Conservation (phyloP, 2,329 filamentous ascomycete genomes). For the Paracoccidioides brasiliensis region DNA sequence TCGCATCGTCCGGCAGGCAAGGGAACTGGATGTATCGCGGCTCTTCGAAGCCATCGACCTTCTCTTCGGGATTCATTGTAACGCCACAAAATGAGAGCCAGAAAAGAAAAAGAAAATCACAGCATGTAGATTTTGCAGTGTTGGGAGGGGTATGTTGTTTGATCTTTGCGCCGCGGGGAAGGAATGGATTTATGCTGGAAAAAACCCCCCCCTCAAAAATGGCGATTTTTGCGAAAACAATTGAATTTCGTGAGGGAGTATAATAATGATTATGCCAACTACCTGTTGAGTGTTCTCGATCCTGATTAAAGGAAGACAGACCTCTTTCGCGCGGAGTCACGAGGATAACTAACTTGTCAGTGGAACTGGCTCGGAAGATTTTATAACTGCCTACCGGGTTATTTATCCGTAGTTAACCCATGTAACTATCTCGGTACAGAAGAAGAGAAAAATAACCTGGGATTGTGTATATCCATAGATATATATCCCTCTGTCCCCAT, state of each 20-base stretch:
- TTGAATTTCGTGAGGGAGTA: neutral
- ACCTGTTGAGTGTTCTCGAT: neutral
- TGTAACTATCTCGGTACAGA: neutral
- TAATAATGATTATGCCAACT: neutral
- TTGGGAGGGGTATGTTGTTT: neutral
- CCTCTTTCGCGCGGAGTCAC: neutral
- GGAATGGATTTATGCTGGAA: too few species aligned
- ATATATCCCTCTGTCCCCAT: neutral
- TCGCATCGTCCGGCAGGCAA: constrained; percentile 39
- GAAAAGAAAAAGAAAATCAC: too few species aligned
- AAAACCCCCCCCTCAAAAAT: neutral
- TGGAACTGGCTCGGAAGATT: neutral
- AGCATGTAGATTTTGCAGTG: too few species aligned
- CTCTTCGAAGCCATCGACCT: constrained; percentile 20
- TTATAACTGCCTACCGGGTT: too few species aligned
- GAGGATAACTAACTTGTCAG: neutral
- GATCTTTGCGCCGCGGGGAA: neutral
- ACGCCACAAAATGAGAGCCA: too few species aligned
- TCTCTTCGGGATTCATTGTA: neutral
- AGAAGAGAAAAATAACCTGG: neutral
- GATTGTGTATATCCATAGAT: neutral
- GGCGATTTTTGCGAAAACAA: neutral
- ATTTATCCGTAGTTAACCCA: neutral
- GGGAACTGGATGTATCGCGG: constrained; percentile 46
- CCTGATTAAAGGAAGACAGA: neutral